Conservation (phyloP, 2,329 filamentous ascomycete species). For the Paecilomyces variotii region DNA sequence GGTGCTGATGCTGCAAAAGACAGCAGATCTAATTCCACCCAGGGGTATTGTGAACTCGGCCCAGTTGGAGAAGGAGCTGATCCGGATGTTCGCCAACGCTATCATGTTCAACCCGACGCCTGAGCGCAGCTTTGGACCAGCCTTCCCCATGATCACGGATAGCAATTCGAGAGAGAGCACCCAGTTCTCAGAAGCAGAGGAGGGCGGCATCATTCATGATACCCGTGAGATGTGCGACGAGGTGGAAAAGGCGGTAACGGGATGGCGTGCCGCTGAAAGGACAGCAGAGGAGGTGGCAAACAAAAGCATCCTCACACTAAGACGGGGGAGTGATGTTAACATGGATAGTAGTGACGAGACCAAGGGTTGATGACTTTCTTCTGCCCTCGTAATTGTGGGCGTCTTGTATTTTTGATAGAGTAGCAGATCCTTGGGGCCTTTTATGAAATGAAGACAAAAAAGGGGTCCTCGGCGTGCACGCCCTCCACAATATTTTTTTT, state of each 20-base stretch:
- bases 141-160: slow-evolving; percentile 47
- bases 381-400: neutral
- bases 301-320: slow-evolving; percentile 29
- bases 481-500: neutral
- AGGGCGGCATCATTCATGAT: slow-evolving; percentile 81
- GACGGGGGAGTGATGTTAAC: slow-evolving; percentile 30
- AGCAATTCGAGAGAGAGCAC: slow-evolving; percentile 27
- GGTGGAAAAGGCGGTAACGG: slow-evolving; percentile 69
- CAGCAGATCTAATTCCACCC: slow-evolving; percentile 71
- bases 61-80: slow-evolving; percentile 85
- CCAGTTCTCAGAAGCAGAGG: slow-evolving; percentile 60
- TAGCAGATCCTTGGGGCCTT: neutral
- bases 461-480: neutral
- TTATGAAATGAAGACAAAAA: neutral
- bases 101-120: slow-evolving; percentile 96
- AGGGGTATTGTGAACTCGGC: slow-evolving; percentile 87
- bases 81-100: slow-evolving; percentile 95
- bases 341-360: slow-evolving; percentile 28
- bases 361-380: slow-evolving; percentile 16
- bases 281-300: slow-evolving; percentile 30
- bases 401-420: neutral
- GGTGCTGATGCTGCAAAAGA: slow-evolving; percentile 44
- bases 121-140: slow-evolving; percentile 58
- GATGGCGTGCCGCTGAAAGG: slow-evolving; percentile 65
- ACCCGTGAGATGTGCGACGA: slow-evolving; percentile 84